Evolutionary conservation across 352 stramenopile species (phyloP).

Genomic region (Achlya hypogyna): DNA sequence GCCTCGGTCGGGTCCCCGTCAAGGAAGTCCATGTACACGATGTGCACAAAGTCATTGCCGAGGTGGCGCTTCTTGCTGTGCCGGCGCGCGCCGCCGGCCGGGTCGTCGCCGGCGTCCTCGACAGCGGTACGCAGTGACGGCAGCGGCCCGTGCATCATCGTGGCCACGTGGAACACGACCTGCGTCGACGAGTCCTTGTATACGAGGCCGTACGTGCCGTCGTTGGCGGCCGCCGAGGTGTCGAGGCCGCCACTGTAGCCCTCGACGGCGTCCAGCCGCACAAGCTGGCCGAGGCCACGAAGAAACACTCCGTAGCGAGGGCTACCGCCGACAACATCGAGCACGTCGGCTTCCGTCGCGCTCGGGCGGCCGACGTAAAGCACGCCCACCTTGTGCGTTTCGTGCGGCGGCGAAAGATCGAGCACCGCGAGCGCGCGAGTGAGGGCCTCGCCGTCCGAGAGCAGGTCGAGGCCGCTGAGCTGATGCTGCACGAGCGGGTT

Average conservation of each 20-base stretch:
- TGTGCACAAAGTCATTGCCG: conserved; percentile 83
- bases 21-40: conserved; percentile 81
- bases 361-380: conserved; percentile 56
- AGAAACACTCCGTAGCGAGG: conserved; percentile 69
- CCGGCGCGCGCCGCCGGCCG: background rate
- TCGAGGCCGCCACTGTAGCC: conserved; percentile 75
- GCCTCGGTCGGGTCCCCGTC: conserved; percentile 45
- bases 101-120: background rate
- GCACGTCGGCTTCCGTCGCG: conserved; percentile 52
- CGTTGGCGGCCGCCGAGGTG: conserved; percentile 38
- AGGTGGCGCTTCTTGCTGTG: conserved; percentile 78
- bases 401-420: conserved; percentile 68
- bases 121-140: no score
- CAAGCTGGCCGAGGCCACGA: conserved; percentile 52
- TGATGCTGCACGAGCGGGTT: conserved; percentile 20
- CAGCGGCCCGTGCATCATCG: conserved; percentile 51
- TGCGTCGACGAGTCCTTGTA: conserved; percentile 60
- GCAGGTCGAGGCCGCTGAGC: conserved; percentile 37
- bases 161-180: conserved; percentile 83
- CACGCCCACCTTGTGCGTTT: conserved; percentile 83
- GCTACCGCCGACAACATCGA: conserved; percentile 59
- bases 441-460: conserved; percentile 46
- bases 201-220: conserved; percentile 67
- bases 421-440: conserved; percentile 59
- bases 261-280: conserved; percentile 48